Evolutionary conservation across 371 early-diverging fungal genomes (phyloP), one percentile per base, ranked within the genome.

Genomic region (Dinochytrium kinnereticum): DNA sequence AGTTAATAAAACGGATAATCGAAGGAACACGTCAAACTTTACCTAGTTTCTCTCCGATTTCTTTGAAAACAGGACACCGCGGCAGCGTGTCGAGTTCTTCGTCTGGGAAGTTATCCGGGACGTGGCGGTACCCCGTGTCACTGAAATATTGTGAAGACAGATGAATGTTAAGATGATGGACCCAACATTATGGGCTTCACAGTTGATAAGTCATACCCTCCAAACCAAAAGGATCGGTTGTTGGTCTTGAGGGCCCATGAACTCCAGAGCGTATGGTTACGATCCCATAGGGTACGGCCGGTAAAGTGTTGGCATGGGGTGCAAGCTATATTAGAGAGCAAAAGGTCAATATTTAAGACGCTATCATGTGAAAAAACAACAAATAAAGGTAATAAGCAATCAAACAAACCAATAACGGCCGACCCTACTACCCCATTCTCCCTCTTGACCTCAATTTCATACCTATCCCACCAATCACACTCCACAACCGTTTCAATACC

Each of bases 221-320:
- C 91, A 79, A 91, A 92, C 74, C 85, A 92, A 40, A 91, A 88
- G 53, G 85, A 87, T 57, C 76, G 64, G 59, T 80, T 82, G 0
- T 80, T 75, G 0, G 85, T 68, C 82, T 76, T 1, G 90, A 67
- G 15, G 83, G 85, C 39, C 89, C 91, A 93, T 39, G 77, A 81
- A 28, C 91, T 89, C 93, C 94, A 94, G 59, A 94, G 83, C 0
- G 94, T 90, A 61, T 85, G 80, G 80, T 87, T 85, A 34, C 88
- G 82, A 73, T 94, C 94, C 33, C 34, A 71, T 13, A 73, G 40
- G 10, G 75, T 80, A 39, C 94, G 84, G 2, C 90, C 89, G 1
- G 90, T 89, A 78, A 91, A 92, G 77, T 94, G 94, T 72, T 94
- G 94, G 70, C 88, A 87, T 5, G 93, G 93, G 0, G 91, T 90